Evolutionary conservation across 208 protist species (phyloP), one percentile per base, ranked within the genome.

Genomic region (Phytomonas sp.): DNA sequence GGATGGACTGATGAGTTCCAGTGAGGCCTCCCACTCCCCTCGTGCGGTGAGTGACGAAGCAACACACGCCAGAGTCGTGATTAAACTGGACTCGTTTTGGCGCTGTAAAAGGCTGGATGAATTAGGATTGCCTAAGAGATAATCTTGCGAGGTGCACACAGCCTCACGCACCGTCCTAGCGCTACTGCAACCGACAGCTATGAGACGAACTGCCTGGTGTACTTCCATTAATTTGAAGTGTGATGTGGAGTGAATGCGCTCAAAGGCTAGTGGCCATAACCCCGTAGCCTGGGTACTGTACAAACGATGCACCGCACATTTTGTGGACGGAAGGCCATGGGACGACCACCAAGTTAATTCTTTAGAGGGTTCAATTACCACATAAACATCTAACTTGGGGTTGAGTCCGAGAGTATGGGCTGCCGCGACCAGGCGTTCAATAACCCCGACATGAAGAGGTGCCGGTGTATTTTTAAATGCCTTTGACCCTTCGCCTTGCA

Each of bases 301-400:
- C n/a, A 84, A 56, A 31, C 60, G 61, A 30, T 71, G 68, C 6
- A 72, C 63, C 3, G 70, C 36, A 8, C n/a, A 26, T 62, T 40
- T 62, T 59, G 7, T 28, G 26, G 28, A 53, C 56, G 7, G 46
- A 26, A 56, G 46, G 23, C 46, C 46, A 56, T 51, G 26, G 13
- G 79, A 80, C 34, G 67, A 72, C 79, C 79, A 84, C 75, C 75
- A 84, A 30, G 63, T 36, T 4, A 65, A 46, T 29, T 75, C 63
- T 7, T 40, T 62, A 6, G 66, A 70, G 26, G 62, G 40, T 3
- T 11, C 23, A 37, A 71, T 63, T 8, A 60, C 30, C 4, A 72
- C 71, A 32, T 78, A 75, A 17, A 76, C 68, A 65, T 74, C 75
- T 26, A 79, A 37, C 15, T 11, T 56, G 2, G 70, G 66, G 33